A percentile compares a stretch with the other conserved stretches of the same genome.
phyloP scores from a whole-genome alignment of 2,329 filamentous ascomycete genomes.

The Periconia sp. region DNA sequence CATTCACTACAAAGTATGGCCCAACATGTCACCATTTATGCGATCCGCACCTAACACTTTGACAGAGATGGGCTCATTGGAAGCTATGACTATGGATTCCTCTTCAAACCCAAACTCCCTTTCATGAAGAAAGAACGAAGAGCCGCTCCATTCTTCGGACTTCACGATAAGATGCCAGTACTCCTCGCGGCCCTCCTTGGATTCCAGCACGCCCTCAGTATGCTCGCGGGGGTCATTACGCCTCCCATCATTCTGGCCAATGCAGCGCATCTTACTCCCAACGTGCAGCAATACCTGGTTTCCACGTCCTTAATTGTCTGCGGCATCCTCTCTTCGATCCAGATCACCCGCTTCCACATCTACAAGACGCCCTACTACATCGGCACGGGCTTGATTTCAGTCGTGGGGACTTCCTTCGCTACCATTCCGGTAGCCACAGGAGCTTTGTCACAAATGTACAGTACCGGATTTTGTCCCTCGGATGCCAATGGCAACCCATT shows the following conservation, averaged over 20 bases:
- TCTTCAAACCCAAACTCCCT: constrained; percentile 80
- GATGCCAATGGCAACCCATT: constrained; percentile 65
- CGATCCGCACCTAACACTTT: constrained; percentile 4
- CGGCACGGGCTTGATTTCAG: constrained; percentile 75
- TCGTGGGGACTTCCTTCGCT: constrained; percentile 77
- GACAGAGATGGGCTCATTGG: constrained; percentile 76
- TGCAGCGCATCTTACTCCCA: constrained; percentile 64
- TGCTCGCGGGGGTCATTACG: constrained; percentile 70
- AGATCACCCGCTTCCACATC: constrained; percentile 77
- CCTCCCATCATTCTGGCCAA: constrained; percentile 73
- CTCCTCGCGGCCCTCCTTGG: constrained; percentile 73
- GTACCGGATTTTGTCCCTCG: constrained; percentile 66
- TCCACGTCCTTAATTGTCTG: constrained; percentile 79
- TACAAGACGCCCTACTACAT: constrained; percentile 65
- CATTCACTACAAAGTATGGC: constrained; percentile 53
- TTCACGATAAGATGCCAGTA: constrained; percentile 76
- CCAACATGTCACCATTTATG: background rate
- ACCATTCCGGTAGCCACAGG: constrained; percentile 74
- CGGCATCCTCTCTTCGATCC: constrained; percentile 71
- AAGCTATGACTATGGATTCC: constrained; percentile 85
- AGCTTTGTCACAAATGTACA: constrained; percentile 76
- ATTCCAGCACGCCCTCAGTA: constrained; percentile 76
- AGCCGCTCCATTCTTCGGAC: constrained; percentile 80
- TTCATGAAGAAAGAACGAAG: constrained; percentile 68
- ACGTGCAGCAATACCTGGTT: constrained; percentile 73